A percentile compares a stretch with the other conserved stretches of the same genome.
Evolutionary conservation across 2,329 filamentous ascomycete species (phyloP).

Genomic region (Grosmannia penicillata): DNA sequence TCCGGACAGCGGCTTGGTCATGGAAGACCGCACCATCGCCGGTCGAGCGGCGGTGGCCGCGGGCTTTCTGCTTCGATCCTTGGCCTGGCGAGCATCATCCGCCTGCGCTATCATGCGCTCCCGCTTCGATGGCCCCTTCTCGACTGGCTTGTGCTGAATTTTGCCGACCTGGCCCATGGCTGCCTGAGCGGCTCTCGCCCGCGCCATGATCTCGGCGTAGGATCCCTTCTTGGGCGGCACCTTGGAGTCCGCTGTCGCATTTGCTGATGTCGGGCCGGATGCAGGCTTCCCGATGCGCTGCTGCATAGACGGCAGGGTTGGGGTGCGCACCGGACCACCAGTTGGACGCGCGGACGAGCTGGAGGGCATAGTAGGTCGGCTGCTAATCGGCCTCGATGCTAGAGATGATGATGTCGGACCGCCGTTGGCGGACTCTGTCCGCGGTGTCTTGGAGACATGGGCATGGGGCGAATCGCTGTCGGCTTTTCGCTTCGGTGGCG

Average conservation of each 20-base stretch:
- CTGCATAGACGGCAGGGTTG: not conserved
- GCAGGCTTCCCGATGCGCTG: too few species aligned
- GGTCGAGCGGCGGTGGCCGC: not conserved
- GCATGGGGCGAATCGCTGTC: conserved; percentile 29
- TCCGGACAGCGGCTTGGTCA: not conserved
- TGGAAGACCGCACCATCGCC: not conserved
- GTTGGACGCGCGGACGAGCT: too few species aligned
- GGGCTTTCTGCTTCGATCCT: not conserved
- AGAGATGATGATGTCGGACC: not conserved
- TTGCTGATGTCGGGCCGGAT: too few species aligned
- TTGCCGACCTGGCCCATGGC: conserved; percentile 48
- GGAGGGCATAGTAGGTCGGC: too few species aligned
- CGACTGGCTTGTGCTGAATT: conserved; percentile 61
- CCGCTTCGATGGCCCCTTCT: conserved; percentile 43
- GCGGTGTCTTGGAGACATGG: conserved; percentile 26
- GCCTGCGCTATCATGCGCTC: conserved; percentile 32
- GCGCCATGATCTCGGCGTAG: conserved; percentile 59
- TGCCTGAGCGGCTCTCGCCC: conserved; percentile 51
- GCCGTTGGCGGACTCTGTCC: conserved; percentile 12
- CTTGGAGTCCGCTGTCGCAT: too few species aligned
- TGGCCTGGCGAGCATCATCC: conserved; percentile 21
- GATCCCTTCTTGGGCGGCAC: conserved; percentile 54
- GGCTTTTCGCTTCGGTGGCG: conserved; percentile 40
- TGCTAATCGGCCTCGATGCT: not conserved
- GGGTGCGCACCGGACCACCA: not conserved